Percentiles rank a stretch among this genome's conserved stretches.
phyloP scores from a whole-genome alignment of 768 basidiomycete genomes.

The Rhodotorula graminis region DNA sequence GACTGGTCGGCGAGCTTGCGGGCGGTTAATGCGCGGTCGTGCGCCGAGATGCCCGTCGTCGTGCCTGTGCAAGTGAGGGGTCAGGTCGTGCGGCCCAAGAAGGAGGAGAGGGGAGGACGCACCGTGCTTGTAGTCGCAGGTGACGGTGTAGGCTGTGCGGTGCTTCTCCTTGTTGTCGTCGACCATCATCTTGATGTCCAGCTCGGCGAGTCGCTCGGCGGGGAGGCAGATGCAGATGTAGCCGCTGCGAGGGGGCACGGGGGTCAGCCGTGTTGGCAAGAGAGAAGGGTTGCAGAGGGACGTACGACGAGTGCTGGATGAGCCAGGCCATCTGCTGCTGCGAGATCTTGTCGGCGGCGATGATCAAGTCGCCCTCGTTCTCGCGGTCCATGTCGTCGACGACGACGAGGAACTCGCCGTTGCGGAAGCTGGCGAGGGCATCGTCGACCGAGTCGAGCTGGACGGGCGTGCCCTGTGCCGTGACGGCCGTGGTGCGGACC shows the following conservation, averaged over 20 bases:
- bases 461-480: not conserved
- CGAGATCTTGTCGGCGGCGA: conserved; percentile 74
- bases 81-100: not conserved
- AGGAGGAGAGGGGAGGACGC: conserved; percentile 37
- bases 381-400: conserved; percentile 95
- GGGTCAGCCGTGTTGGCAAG: too few relatives aligned
- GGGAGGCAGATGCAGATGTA: conserved; percentile 88
- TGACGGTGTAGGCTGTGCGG: conserved; percentile 90
- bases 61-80: conserved; percentile 56
- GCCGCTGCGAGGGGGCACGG: conserved; percentile 59
- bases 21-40: conserved; percentile 83
- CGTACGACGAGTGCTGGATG: conserved; percentile 89
- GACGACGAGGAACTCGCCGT: conserved; percentile 88
- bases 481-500: not conserved
- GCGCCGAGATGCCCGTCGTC: conserved; percentile 92
- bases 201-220: conserved; percentile 64
- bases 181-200: conserved; percentile 93
- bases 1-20: conserved; percentile 65
- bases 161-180: conserved; percentile 80
- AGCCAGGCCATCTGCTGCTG: conserved; percentile 98
- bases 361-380: conserved; percentile 95
- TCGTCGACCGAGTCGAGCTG: conserved; percentile 73
- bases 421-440: conserved; percentile 67
- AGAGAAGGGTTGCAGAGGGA: conserved; percentile 4
- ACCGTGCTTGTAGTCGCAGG: conserved; percentile 90